Conservation (phyloP, 2,329 filamentous ascomycete species). For the Aspergillus amoenus region DNA sequence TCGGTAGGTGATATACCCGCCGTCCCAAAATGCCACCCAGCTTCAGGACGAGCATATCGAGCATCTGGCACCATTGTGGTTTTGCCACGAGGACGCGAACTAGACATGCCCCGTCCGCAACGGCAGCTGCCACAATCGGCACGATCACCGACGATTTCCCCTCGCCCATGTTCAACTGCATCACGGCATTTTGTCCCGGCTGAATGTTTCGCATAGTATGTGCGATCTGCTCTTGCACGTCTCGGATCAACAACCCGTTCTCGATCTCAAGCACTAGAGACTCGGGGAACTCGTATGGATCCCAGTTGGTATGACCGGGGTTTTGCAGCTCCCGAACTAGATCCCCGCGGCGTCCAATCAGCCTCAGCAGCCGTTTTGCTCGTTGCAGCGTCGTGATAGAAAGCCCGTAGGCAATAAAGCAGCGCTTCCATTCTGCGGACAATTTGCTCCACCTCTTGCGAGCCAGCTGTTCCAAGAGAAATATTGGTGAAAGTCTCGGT, state of each 20-base stretch:
- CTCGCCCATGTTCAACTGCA: slow-evolving; percentile 72
- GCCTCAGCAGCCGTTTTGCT: slow-evolving; percentile 24
- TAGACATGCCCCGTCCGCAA: slow-evolving; percentile 53
- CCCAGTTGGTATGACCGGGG: slow-evolving; percentile 57
- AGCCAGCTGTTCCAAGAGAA: slow-evolving; percentile 25
- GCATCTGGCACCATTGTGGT: slow-evolving; percentile 61
- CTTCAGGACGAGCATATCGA: slow-evolving; percentile 40
- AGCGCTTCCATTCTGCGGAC: slow-evolving; percentile 17
- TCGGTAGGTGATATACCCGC: slow-evolving; percentile 47
- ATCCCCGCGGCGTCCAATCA: slow-evolving; percentile 16
- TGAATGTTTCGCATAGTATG: slow-evolving; percentile 51
- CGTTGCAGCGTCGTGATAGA: slow-evolving; percentile 32
- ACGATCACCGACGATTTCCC: slow-evolving; percentile 70
- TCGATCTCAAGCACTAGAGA: slow-evolving; percentile 66
- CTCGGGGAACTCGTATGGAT: slow-evolving; percentile 54
- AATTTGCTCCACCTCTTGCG: slow-evolving; percentile 15
- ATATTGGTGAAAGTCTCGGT: slow-evolving; percentile 22
- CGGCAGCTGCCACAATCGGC: slow-evolving; percentile 57
- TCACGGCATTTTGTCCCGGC: slow-evolving; percentile 49
- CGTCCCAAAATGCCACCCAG: slow-evolving; percentile 48
- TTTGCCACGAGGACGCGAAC: slow-evolving; percentile 62
- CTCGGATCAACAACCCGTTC: slow-evolving; percentile 60
- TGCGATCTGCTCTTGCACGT: slow-evolving; percentile 60
- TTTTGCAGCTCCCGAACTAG: slow-evolving; percentile 45
- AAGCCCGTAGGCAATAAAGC: slow-evolving; percentile 25